A percentile compares a stretch with the other conserved stretches of the same genome.
These are phyloP conservation scores for Saitozyma sp. DNA, from an alignment of 768 basidiomycete species.

Conservation along the genomic window DNA sequence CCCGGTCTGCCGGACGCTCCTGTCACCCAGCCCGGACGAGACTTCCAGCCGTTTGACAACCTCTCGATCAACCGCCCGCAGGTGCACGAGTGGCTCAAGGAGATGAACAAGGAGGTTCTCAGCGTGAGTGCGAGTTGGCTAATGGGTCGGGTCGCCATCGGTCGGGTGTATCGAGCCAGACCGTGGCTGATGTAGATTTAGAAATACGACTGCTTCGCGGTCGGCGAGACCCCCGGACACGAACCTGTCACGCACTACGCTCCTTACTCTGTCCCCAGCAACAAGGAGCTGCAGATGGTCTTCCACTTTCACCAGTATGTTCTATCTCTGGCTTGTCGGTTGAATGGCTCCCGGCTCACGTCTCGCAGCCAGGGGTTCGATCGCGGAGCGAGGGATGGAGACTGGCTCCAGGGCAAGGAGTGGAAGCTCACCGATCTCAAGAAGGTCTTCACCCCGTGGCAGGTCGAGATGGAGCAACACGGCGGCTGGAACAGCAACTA, in stretches of 20 bases:
- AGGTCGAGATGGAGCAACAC: conserved; percentile 60
- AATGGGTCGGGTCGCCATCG: conserved; percentile 7
- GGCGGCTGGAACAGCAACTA: conserved; percentile 66
- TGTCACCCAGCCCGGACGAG: conserved; percentile 53
- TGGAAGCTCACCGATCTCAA: conserved; percentile 63
- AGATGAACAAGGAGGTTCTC: conserved; percentile 66
- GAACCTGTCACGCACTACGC: conserved; percentile 44
- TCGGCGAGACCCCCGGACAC: conserved; percentile 48
- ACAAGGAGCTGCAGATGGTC: conserved; percentile 55
- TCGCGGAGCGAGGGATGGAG: conserved; percentile 30
- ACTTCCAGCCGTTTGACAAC: conserved; percentile 60
- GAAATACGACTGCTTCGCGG: conserved; percentile 31
- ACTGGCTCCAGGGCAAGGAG: conserved; percentile 5
- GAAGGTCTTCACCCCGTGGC: conserved; percentile 58
- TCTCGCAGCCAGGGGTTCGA: conserved; percentile 8
- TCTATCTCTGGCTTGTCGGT: too few species aligned
- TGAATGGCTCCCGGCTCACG: too few species aligned
- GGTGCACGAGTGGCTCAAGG: conserved; percentile 66
- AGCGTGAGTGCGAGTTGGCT: conserved; percentile 53
- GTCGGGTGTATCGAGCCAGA: too few species aligned
- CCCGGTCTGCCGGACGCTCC: conserved; percentile 67
- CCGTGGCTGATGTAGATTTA: background rate
- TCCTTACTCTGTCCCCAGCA: conserved; percentile 62
- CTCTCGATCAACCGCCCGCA: conserved; percentile 64
- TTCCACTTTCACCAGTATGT: conserved; percentile 42